Evolutionary conservation across 352 stramenopile species (phyloP).

Genomic region (Pythium pyrilobum): DNA sequence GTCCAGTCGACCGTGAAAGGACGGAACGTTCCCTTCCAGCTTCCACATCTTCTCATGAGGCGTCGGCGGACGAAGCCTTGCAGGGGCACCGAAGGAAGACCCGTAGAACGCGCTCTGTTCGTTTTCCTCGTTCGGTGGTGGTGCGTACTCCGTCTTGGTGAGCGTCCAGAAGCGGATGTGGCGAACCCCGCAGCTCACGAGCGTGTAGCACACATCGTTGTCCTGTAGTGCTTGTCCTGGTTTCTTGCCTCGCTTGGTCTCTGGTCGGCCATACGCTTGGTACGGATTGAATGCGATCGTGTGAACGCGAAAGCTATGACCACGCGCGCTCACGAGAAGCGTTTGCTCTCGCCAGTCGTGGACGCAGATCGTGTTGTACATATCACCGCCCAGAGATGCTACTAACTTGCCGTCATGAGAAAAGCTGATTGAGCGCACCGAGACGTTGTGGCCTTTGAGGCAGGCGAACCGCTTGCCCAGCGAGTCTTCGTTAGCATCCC

Average conservation of each 20-base stretch:
- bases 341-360: conserved; percentile 67
- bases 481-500: conserved; percentile 55
- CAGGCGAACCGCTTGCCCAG: conserved; percentile 49
- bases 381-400: conserved; percentile 57
- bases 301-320: conserved; percentile 65
- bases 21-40: conserved; percentile 66
- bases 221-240: conserved; percentile 62
- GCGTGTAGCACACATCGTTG: conserved; percentile 62
- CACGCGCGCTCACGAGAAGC: conserved; percentile 43
- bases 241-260: conserved; percentile 40
- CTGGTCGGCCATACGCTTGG: conserved; percentile 56
- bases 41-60: conserved; percentile 66
- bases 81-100: conserved; percentile 51
- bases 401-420: conserved; percentile 67
- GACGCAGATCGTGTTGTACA: conserved; percentile 78
- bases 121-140: conserved; percentile 35
- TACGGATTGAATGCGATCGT: conserved; percentile 66
- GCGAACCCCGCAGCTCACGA: conserved; percentile 64
- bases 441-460: conserved; percentile 46
- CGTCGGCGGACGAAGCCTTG: conserved; percentile 38
- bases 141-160: conserved; percentile 45
- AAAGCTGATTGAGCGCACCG: conserved; percentile 59
- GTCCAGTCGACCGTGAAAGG: conserved; percentile 58
- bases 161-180: conserved; percentile 78
- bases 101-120: conserved; percentile 57